Evolutionary conservation across 148 eudicot species (phyloP), one percentile per base, ranked within the genome.

Genomic region (Fagopyrum tataricum): DNA sequence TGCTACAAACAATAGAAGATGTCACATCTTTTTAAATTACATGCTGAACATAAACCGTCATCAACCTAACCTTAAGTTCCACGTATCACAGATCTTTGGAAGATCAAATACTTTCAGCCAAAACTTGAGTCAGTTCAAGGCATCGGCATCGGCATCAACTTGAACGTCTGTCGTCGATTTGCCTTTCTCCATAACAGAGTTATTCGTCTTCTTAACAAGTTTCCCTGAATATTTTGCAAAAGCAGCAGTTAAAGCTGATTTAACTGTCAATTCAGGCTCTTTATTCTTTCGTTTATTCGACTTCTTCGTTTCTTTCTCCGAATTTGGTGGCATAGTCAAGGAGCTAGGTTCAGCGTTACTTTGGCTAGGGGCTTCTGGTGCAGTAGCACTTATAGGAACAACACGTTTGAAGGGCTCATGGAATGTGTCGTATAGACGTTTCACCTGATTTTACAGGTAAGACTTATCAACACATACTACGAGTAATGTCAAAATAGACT

Each of bases 361-460:
- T 39, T 79, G 80, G 9, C 70, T 71, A 43, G 87, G 81, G 70
- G 81, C 78, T 83, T 81, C 91, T 48, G 80, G 74, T 78, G 73
- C 75, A 14, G 83, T 7, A 26, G 83, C 72, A 41, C 77, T 79
- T 67, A 55, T 83, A 44, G 97, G 84, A 68, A 83, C 70, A 17
- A 81, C 85, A 11, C 93, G 93, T 85, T 94, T 91, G 80, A 94
- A 91, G 72, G 98, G 97, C 82, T 91, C 96, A 51, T 94, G 98
- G 67, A 91, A 94, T 56, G 97, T 81, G 44, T 91, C 98, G 75
- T 94, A 85, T 81, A 91, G 84, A 41, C 96, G 90, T 80, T 91
- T 91, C 40, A 91, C 98, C 98, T 91, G 82, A 79, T 75, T 47
- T 62, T 79, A 52, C 58, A 75, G 47, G 18, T 44, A 44, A 44